Conservation (phyloP, 495 filamentous ascomycete species). For the Penicillium chermesinum region DNA sequence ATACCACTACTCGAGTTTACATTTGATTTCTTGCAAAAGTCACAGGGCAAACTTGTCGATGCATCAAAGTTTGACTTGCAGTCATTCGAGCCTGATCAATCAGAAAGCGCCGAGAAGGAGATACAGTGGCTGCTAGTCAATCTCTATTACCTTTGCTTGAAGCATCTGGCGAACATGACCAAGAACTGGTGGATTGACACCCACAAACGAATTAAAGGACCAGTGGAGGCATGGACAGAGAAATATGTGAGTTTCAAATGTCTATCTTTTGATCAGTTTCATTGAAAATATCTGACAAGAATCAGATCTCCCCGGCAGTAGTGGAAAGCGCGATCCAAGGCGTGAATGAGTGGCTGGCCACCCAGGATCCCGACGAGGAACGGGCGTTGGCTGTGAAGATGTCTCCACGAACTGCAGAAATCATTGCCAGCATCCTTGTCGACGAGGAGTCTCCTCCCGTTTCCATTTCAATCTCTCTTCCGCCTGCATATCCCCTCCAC, state of each 20-base stretch:
- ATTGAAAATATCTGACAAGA: no score
- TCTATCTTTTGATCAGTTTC: no score
- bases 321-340: constrained; percentile 65
- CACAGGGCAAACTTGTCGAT: constrained; percentile 62
- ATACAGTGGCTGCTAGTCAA: constrained; percentile 80
- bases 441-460: constrained; percentile 83
- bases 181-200: constrained; percentile 83
- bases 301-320: constrained; percentile 78
- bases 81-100: constrained; percentile 56
- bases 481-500: constrained; percentile 73
- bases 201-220: constrained; percentile 66
- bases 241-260: constrained; percentile 55
- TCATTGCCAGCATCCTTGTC: constrained; percentile 75
- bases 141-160: constrained; percentile 76
- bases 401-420: constrained; percentile 60
- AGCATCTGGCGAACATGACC: constrained; percentile 66
- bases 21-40: constrained; percentile 76
- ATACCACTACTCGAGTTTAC: constrained; percentile 67
- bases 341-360: constrained; percentile 66
- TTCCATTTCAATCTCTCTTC: constrained; percentile 69
- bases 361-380: constrained; percentile 53
- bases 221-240: constrained; percentile 75
- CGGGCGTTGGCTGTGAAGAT: constrained; percentile 69
- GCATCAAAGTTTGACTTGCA: constrained; percentile 62
- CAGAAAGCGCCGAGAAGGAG: constrained; percentile 58